Conservation (phyloP, 208 protist species). For the Crithidia brevicula region DNA sequence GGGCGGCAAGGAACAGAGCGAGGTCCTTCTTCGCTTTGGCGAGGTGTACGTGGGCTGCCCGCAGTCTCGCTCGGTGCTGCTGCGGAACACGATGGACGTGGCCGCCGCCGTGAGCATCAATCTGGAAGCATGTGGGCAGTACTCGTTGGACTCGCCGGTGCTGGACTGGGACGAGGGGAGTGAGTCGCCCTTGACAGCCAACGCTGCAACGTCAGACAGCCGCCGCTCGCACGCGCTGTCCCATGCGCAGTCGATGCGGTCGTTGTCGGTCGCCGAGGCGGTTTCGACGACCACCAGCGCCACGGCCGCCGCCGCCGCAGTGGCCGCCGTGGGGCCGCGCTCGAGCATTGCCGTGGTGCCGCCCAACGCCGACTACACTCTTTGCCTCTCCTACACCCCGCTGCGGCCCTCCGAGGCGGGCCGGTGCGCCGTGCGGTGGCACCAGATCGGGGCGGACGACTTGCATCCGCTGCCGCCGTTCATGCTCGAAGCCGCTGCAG, state of each 20-base stretch:
- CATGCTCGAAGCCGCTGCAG: slow-evolving; percentile 43
- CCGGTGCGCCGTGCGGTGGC: slow-evolving; percentile 59
- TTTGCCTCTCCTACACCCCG: slow-evolving; percentile 28
- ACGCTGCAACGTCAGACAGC: not conserved
- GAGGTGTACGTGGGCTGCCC: slow-evolving; percentile 82
- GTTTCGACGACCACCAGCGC: not conserved
- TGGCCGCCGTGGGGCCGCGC: not conserved
- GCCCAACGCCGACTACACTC: slow-evolving; percentile 28
- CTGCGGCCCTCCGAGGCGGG: slow-evolving; percentile 12
- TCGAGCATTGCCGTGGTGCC: slow-evolving; percentile 27
- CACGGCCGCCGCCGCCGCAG: not conserved
- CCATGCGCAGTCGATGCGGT: slow-evolving; percentile 17
- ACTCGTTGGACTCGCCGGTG: slow-evolving; percentile 39
- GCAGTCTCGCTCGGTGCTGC: slow-evolving; percentile 44
- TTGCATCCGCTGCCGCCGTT: slow-evolving; percentile 71
- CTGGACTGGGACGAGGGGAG: slow-evolving; percentile 18
- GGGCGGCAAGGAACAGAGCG: slow-evolving; percentile 54
- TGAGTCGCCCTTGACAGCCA: not conserved
- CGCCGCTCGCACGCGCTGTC: slow-evolving; percentile 28
- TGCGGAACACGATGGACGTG: slow-evolving; percentile 86
- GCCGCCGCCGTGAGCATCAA: slow-evolving; percentile 83
- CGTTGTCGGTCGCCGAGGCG: slow-evolving; percentile 8
- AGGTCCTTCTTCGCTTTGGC: slow-evolving; percentile 88
- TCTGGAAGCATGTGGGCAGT: slow-evolving; percentile 47
- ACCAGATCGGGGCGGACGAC: slow-evolving; percentile 75